Base-by-base conservation (phyloP, 495 filamentous ascomycete species). In the Aspergillus baeticus region DNA sequence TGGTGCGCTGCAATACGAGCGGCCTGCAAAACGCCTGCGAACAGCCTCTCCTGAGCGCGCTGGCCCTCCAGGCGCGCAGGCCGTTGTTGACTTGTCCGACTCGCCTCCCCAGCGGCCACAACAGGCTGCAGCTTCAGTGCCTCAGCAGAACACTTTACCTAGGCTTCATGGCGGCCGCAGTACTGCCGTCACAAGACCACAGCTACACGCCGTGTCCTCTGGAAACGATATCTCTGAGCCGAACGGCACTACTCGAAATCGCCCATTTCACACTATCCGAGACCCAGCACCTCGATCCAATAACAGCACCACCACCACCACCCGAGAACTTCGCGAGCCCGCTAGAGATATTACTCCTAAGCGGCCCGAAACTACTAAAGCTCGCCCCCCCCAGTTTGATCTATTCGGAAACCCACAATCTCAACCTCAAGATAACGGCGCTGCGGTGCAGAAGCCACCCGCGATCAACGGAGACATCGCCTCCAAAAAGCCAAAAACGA, bases 1-100 rank as follows among this genome's bases (percentile, higher is more conserved):
- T n/a, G 63, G 63, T 8, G 51, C 50, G 14, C 46, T 54, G 8
- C 64, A 68, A 43, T 62, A 63, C 5, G 70, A 67, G 48, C 69
- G 72, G 29, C 57, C 78, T 1, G 48, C 72, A 3, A 87, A 87
- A 61, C 76, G 82, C 21, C 77, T 71, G 54, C 79, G 74, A 35
- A 66, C 64, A 31, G 51, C 38, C 6, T 46, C 63, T 17, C 31
- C 44, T 34, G 50, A 51, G 33, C 18, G 38, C 22, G 52, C 51
- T 2, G 52, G n/a, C 17, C 31, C 31, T 18, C 37, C 47, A 36
- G 42, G 42, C 42, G 56, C 41, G 17, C 31, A 45, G 22, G 47
- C 38, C 3, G 33, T 53, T 6, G 33, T 60, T 22, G 52, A 56
- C 17, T 33, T 60, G 22, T 56, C 42, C 4, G 39, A 36, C 10